Base-by-base conservation (phyloP, 78 protist species). In the Dictyostelium capitatum region DNA sequence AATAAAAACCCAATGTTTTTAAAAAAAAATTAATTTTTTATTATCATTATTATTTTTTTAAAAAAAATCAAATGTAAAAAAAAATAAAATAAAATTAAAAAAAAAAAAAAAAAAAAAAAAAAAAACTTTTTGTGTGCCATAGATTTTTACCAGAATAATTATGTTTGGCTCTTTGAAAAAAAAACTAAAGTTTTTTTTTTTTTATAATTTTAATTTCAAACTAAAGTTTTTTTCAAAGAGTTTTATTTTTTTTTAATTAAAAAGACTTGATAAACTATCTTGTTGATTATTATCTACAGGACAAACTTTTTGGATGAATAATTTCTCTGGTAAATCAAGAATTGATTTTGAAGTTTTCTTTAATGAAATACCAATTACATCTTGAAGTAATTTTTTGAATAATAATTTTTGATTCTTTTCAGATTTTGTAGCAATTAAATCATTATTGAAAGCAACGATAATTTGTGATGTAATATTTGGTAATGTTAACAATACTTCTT, bases 241-340 rank as follows among this genome's bases (percentile, higher is more conserved):
- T n/a, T n/a, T n/a, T n/a, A n/a, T n/a, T n/a, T n/a, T n/a, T n/a
- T n/a, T 67, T 73, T 46, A 80, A 62, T 80, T 25, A 80, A 80
- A 80, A 43, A 80, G 46, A 62, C 46, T 70, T 56, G 87, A 41
- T 25, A 77, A 14, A 77, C 17, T 28, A 17, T 23, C 15, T 15
- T 25, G 6, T 14, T 51, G 23, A 50, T 46, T 56, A 51, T 17
- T 47, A 8, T 25, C 77, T 6, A 46, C 1, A 20, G 25, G 7
- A 62, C 78, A 46, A 56, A 56, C 48, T 47, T 85, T 85, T 43
- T 14, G 11, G 17, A 74, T 79, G 48, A 59, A 85, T 28, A 87
- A 43, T 65, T 87, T 87, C 23, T 87, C 93, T 6, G 93, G 93
- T 20, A 87, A 62, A 51, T 77, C 84, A 3, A 77, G 23, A 9